Evolutionary conservation across 2,329 filamentous ascomycete species (phyloP).

Genomic region (Coniochaeta sp.): DNA sequence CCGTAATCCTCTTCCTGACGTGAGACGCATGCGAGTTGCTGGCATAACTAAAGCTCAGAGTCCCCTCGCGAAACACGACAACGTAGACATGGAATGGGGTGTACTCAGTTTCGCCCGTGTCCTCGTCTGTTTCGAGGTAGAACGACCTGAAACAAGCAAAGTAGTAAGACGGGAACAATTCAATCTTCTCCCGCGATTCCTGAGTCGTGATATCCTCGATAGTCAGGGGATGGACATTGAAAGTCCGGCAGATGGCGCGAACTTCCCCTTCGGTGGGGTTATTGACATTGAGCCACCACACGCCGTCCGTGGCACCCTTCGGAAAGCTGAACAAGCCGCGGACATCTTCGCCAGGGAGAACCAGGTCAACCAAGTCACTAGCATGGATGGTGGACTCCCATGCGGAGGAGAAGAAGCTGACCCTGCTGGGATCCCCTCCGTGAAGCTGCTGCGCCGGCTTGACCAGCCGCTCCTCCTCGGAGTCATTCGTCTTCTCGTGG

Average conservation of each 20-base stretch:
- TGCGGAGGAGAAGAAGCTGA: slow-evolving; percentile 95
- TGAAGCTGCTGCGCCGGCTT: slow-evolving; percentile 21
- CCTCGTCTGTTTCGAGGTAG: slow-evolving; percentile 62
- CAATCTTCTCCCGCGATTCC: slow-evolving; percentile 96
- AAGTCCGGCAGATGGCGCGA: slow-evolving; percentile 81
- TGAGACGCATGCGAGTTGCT: slow-evolving; percentile 81
- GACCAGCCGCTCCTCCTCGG: slow-evolving; percentile 26
- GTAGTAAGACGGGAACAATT: slow-evolving; percentile 95
- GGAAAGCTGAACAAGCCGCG: slow-evolving; percentile 73
- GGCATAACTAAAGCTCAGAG: slow-evolving; percentile 88
- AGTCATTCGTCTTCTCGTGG: slow-evolving; percentile 39
- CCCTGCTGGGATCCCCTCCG: slow-evolving; percentile 62
- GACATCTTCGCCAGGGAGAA: slow-evolving; percentile 84
- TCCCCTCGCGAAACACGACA: slow-evolving; percentile 91
- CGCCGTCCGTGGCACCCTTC: slow-evolving; percentile 60
- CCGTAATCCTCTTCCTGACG: slow-evolving; percentile 84
- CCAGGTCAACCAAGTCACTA: slow-evolving; percentile 76
- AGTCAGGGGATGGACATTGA: slow-evolving; percentile 90
- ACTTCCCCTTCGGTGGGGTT: slow-evolving; percentile 86
- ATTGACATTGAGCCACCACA: slow-evolving; percentile 98
- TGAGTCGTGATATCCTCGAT: slow-evolving; percentile 94
- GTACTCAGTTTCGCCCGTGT: slow-evolving; percentile 72
- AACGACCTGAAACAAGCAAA: slow-evolving; percentile 97
- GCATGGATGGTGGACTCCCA: slow-evolving; percentile 91
- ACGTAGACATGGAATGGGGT: slow-evolving; percentile 96